Evolutionary conservation across 805 yeast genomes (phyloP).

Genomic region (Candida germanica): DNA sequence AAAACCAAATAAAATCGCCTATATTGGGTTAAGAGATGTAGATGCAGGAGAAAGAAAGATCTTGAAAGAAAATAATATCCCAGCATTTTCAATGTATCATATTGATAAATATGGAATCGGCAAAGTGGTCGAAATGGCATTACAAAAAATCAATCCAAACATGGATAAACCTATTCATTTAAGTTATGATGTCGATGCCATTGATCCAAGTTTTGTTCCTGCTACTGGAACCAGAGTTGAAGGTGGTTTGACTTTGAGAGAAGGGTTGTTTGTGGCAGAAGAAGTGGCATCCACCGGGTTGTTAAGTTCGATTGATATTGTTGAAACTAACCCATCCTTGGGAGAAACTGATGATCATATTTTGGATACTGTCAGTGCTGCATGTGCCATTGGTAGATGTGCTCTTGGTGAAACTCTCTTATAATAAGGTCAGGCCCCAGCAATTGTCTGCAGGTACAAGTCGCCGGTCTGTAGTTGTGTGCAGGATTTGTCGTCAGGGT

Average conservation of each 20-base stretch:
- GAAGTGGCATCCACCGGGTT: constrained; percentile 89
- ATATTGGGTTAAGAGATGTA: constrained; percentile 92
- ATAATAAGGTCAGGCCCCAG: no score
- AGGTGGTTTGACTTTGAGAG: constrained; percentile 93
- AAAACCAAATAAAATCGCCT: constrained; percentile 70
- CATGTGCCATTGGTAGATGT: constrained; percentile 87
- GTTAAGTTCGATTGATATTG: constrained; percentile 83
- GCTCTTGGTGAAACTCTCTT: constrained; percentile 89
- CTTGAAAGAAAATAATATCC: constrained; percentile 64
- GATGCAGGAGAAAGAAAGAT: constrained; percentile 81
- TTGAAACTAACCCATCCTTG: constrained; percentile 88
- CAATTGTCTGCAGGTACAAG: background rate
- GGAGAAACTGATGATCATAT: constrained; percentile 76
- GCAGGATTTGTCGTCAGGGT: no score
- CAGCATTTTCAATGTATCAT: constrained; percentile 94
- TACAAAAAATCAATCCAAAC: constrained; percentile 71
- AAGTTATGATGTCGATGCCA: constrained; percentile 94
- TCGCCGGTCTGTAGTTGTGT: background rate
- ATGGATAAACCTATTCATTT: constrained; percentile 73
- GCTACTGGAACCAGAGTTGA: constrained; percentile 98
- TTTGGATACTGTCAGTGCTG: constrained; percentile 82
- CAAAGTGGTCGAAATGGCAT: constrained; percentile 87
- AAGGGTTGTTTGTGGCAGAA: constrained; percentile 89
- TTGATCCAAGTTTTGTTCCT: constrained; percentile 91
- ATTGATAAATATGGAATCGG: constrained; percentile 92